A percentile compares a stretch with the other conserved stretches of the same genome.
Evolutionary conservation across 305 asterid species (phyloP).

Genomic region (Petunia hybrid): DNA sequence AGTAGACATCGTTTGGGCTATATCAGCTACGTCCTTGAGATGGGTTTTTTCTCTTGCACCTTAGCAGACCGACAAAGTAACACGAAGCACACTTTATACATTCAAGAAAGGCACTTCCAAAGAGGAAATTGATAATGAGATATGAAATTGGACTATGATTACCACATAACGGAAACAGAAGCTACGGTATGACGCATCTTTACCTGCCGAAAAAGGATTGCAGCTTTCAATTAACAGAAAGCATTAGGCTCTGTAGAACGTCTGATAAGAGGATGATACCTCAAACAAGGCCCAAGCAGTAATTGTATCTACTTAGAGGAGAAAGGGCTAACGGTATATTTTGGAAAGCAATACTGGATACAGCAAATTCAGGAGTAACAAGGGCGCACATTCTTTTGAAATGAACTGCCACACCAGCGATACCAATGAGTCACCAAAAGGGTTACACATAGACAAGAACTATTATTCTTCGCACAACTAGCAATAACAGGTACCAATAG

Average conservation of each 20-base stretch:
- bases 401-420: neutral
- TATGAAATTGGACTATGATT: neutral
- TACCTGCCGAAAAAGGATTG: neutral
- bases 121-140: slow-evolving; percentile 1
- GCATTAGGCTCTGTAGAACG: neutral
- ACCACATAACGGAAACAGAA: slow-evolving; percentile 6
- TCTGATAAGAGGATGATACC: neutral
- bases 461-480: slow-evolving; percentile 15
- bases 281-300: neutral
- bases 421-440: neutral
- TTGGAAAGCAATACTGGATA: neutral
- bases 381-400: neutral
- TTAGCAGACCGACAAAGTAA: neutral
- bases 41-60: neutral
- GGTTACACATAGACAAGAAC: neutral
- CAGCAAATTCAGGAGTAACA: neutral
- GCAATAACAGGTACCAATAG: neutral
- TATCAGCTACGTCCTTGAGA: neutral
- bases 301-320: neutral
- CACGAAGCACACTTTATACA: neutral
- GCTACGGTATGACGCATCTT: neutral
- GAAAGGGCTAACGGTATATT: neutral
- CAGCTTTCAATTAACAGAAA: neutral
- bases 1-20: neutral
- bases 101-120: neutral